Conservation (phyloP, 1,284 basidiomycete species). For the Boletus sp. region DNA sequence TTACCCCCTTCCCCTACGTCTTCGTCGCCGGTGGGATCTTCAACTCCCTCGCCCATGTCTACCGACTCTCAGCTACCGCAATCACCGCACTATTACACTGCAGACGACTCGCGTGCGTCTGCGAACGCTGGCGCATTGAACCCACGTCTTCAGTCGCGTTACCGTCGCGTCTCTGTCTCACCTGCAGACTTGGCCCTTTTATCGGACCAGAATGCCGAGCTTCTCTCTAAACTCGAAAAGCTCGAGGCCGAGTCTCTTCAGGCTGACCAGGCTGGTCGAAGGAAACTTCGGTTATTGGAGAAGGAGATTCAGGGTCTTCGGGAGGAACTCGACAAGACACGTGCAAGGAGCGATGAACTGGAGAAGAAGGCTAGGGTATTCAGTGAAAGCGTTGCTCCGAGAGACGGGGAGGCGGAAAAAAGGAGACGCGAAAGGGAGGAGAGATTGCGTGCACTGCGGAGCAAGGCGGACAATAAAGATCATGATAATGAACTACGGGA, state of each 20-base stretch:
- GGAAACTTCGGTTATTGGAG: slow-evolving; percentile 72
- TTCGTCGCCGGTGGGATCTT: slow-evolving; percentile 38
- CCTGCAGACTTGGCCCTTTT: slow-evolving; percentile 70
- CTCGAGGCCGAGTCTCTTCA: slow-evolving; percentile 71
- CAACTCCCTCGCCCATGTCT: slow-evolving; percentile 34
- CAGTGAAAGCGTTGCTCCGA: slow-evolving; percentile 44
- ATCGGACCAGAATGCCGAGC: slow-evolving; percentile 80
- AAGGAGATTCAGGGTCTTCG: slow-evolving; percentile 72
- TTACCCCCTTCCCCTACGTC: slow-evolving; percentile 48
- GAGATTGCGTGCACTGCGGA: slow-evolving; percentile 49
- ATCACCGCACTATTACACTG: slow-evolving; percentile 41
- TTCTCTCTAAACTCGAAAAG: slow-evolving; percentile 71
- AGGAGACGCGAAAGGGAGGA: slow-evolving; percentile 62
- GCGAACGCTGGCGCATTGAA: slow-evolving; percentile 24
- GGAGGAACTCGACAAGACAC: slow-evolving; percentile 74
- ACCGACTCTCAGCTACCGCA: slow-evolving; percentile 40
- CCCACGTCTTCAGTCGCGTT: slow-evolving; percentile 41
- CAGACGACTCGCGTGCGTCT: slow-evolving; percentile 26
- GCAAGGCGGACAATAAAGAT: slow-evolving; percentile 41
- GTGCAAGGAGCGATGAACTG: slow-evolving; percentile 66
- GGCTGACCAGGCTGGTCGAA: slow-evolving; percentile 68
- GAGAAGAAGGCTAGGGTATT: slow-evolving; percentile 60
- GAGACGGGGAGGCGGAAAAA: slow-evolving; percentile 50
- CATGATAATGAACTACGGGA: slow-evolving; percentile 47
- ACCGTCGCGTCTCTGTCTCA: slow-evolving; percentile 64